These are phyloP conservation scores for Meyerozyma athensensis DNA, from an alignment of 1,139 yeast species.

Conservation along the genomic window DNA sequence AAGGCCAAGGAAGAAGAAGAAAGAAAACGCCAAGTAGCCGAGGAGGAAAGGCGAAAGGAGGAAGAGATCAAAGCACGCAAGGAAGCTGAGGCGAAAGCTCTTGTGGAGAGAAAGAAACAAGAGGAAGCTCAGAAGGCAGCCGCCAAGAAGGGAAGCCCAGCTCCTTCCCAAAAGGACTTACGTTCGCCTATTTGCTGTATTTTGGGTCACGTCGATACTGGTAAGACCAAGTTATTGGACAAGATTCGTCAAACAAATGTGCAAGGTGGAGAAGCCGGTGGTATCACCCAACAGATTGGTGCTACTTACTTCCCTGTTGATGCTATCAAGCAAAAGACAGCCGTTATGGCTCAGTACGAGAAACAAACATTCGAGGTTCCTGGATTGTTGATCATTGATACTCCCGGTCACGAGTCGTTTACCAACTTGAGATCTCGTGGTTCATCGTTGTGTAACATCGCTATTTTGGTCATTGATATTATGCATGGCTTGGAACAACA, in stretches of 20 bases:
- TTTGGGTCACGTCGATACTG: constrained; percentile 99
- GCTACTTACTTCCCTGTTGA: constrained; percentile 99
- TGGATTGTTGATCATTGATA: constrained; percentile 92
- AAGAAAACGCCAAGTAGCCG: constrained; percentile 10
- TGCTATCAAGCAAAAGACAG: constrained; percentile 85
- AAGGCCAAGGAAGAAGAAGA: constrained; percentile 24
- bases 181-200: constrained; percentile 99
- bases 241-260: constrained; percentile 98
- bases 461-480: constrained; percentile 94
- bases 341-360: constrained; percentile 83
- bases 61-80: constrained; percentile 16
- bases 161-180: constrained; percentile 44
- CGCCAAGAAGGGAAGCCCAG: constrained; percentile 6
- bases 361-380: constrained; percentile 90
- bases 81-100: constrained; percentile 19
- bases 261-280: constrained; percentile 99
- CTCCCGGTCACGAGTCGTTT: constrained; percentile 99
- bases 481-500: constrained; percentile 99
- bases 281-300: constrained; percentile 99
- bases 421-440: constrained; percentile 97
- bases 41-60: constrained; percentile 1
- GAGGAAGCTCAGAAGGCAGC: constrained; percentile 14
- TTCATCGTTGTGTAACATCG: constrained; percentile 97
- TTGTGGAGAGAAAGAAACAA: constrained; percentile 27
- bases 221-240: constrained; percentile 94